Percentiles rank a stretch among this genome's conserved stretches.
Evolutionary conservation across 2,329 filamentous ascomycete genomes (phyloP).

Genomic region (Trematosphaeria pertusa): DNA sequence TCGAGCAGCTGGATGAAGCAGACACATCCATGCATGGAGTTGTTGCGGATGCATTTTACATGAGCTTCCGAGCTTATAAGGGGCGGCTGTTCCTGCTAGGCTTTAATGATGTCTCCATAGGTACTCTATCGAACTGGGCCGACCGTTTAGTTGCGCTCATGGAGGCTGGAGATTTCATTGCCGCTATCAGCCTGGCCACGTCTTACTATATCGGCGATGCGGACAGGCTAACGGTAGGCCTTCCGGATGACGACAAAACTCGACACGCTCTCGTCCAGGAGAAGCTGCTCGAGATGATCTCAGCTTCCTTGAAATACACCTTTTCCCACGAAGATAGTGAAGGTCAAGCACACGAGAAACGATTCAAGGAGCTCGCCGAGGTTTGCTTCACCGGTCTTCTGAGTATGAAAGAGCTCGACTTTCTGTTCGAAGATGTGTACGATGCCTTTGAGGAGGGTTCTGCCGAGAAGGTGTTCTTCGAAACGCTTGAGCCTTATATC

Average conservation of each 20-base stretch:
- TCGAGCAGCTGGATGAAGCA: conserved; percentile 87
- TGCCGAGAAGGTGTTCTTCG: conserved; percentile 78
- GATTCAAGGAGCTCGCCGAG: conserved; percentile 79
- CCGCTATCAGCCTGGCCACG: conserved; percentile 86
- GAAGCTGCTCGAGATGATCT: conserved; percentile 91
- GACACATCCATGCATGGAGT: conserved; percentile 93
- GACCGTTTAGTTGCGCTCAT: conserved; percentile 92
- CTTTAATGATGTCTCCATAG: conserved; percentile 92
- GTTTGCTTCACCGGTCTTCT: conserved; percentile 85
- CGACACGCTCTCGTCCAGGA: conserved; percentile 85
- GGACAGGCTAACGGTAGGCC: conserved; percentile 92
- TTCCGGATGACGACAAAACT: conserved; percentile 80
- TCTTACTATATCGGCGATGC: conserved; percentile 89
- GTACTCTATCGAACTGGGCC: conserved; percentile 94
- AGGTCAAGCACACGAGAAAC: conserved; percentile 60
- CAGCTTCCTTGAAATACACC: conserved; percentile 86
- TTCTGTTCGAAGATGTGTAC: conserved; percentile 90
- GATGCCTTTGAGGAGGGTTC: conserved; percentile 84
- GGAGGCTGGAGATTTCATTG: conserved; percentile 96
- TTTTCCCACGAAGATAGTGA: conserved; percentile 70
- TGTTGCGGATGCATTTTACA: conserved; percentile 95
- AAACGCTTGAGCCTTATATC: conserved; percentile 87
- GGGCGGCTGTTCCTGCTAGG: conserved; percentile 89
- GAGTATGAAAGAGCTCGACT: conserved; percentile 77
- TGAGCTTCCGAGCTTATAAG: conserved; percentile 97